Evolutionary conservation across 2,329 filamentous ascomycete species (phyloP), one percentile per base, ranked within the genome.

Genomic region (Trichoderma endophyticum): DNA sequence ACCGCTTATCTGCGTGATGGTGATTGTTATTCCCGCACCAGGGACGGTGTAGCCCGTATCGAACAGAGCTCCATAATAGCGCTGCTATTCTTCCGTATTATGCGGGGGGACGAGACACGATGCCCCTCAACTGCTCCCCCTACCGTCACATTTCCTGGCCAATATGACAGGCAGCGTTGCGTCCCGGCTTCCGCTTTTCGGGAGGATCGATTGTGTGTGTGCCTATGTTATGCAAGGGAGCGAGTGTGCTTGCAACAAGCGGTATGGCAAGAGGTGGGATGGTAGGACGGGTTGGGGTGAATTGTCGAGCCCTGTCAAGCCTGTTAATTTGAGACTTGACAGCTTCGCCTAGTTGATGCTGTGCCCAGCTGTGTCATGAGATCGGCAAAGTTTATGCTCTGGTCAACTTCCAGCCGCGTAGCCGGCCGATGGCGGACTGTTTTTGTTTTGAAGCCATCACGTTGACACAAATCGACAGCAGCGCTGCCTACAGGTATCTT

Each of bases 131-230:
- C 36, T 24, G 24, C 34, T 68, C 14, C 32, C 21, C 18, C 18
- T 24, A 32, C 62, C 36, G 30, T 30, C 54, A 60, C 56, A 59
- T 68, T 54, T 24, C 0, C 43, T 54, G 43, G n/a, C 11, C 43
- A 59, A 59, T 14, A 24, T 43, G 48, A 60, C 24, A 43, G 26
- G 32, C 57, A 59, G 57, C 12, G 65, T 68, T 68, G 56, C 65
- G 32, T 69, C 66, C 56, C 56, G 66, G 34, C 66, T 60, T 62
- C 66, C 66, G 66, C 57, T 70, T 61, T 70, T 62, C 66, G 66
- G 66, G 66, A 62, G 57, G 36, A 70, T 51, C 39, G 11, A 61
- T 21, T 34, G 59, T 24, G 32, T 61, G 60, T 39, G 26, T 48
- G 30, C 21, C 9, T 15, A 24, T 59, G 34, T n/a, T 14, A 60